These are phyloP conservation scores for Chloris gayana DNA, from an alignment of 176 grass and related monocot genomes.

Conservation along the genomic window DNA sequence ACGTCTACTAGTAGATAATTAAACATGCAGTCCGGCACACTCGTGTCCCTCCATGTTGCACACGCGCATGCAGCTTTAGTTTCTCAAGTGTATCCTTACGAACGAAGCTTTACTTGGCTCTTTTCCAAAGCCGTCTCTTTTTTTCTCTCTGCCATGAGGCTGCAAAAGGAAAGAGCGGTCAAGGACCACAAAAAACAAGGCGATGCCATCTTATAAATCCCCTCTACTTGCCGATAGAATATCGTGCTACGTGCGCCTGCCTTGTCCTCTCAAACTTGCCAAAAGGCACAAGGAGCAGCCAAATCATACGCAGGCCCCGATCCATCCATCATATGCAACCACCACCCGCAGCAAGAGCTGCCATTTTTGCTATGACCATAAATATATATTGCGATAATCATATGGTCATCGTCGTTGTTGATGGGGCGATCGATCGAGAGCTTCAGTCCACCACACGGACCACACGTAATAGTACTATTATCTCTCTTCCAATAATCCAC, in stretches of 20 bases:
- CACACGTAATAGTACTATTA: neutral
- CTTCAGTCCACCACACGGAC: neutral
- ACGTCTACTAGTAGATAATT: neutral
- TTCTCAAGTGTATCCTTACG: neutral
- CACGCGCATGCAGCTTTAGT: neutral
- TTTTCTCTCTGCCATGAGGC: neutral
- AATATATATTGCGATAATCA: constrained; percentile 27
- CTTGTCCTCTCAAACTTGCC: constrained; percentile 12
- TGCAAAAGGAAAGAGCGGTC: constrained; percentile 21
- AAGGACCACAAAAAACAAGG: constrained; percentile 36
- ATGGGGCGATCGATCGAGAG: neutral
- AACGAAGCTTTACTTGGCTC: neutral
- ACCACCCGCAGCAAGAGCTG: neutral
- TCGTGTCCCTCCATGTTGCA: neutral
- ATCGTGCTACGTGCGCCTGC: constrained; percentile 24
- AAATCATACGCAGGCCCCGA: neutral
- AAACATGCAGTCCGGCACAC: too few species aligned
- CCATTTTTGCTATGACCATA: neutral
- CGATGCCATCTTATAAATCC: neutral
- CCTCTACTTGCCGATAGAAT: constrained; percentile 11
- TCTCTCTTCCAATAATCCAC: constrained; percentile 16
- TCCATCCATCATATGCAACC: neutral
- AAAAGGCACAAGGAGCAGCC: neutral
- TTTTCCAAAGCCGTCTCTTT: neutral
- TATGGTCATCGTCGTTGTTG: constrained; percentile 10